phyloP scores from a whole-genome alignment of 805 yeast genomes.

The Hanseniaspora guilliermondii region DNA sequence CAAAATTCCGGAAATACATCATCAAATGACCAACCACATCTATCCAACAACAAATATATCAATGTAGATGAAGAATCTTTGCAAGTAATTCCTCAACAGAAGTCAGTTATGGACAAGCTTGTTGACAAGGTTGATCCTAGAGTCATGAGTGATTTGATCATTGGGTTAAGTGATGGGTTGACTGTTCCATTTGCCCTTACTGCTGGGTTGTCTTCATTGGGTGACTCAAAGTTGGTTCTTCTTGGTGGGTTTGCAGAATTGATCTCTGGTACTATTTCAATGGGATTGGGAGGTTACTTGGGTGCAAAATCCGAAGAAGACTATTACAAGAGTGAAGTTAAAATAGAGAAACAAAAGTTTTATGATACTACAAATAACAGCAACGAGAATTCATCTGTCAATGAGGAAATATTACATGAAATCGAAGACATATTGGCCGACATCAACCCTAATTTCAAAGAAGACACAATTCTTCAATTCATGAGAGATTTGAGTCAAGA shows the following conservation, averaged over 20 bases:
- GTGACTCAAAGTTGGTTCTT: slow-evolving; percentile 78
- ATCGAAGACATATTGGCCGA: slow-evolving; percentile 71
- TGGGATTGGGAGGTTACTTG: slow-evolving; percentile 94
- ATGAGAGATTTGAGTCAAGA: slow-evolving; percentile 64
- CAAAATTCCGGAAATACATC: neutral
- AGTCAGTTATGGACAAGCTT: slow-evolving; percentile 21
- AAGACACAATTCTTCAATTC: slow-evolving; percentile 60
- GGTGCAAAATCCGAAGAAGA: slow-evolving; percentile 87
- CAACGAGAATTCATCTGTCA: slow-evolving; percentile 31
- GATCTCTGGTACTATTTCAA: slow-evolving; percentile 90
- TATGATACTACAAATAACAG: slow-evolving; percentile 47
- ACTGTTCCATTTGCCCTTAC: slow-evolving; percentile 98
- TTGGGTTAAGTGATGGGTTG: slow-evolving; percentile 88
- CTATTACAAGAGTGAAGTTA: slow-evolving; percentile 59
- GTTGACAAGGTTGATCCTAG: slow-evolving; percentile 67
- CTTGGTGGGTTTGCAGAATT: slow-evolving; percentile 98
- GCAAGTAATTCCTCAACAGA: neutral
- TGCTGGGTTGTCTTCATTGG: slow-evolving; percentile 85
- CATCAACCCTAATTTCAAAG: slow-evolving; percentile 44
- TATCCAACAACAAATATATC: neutral
- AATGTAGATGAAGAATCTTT: slow-evolving; percentile 6
- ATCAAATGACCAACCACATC: neutral
- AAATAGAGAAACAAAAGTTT: slow-evolving; percentile 54
- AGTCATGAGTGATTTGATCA: slow-evolving; percentile 83
- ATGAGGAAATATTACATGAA: slow-evolving; percentile 34